A percentile compares a stretch with the other conserved stretches of the same genome.
phyloP scores from a whole-genome alignment of 2,329 filamentous ascomycete genomes.

The Biscogniauxia mediterranea region DNA sequence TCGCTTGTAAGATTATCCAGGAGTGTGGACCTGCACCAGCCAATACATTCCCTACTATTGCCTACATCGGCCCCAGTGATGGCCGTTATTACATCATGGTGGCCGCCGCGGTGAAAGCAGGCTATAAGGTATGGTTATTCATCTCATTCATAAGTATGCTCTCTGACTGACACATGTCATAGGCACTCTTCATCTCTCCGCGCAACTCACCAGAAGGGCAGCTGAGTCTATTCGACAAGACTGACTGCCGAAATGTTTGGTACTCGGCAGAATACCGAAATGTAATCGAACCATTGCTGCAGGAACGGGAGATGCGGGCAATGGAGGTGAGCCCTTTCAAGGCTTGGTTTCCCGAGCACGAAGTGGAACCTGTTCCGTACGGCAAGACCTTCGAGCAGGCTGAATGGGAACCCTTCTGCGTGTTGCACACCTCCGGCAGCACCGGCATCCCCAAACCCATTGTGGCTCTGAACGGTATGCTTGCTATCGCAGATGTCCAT shows the following conservation, averaged over 20 bases:
- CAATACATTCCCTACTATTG: constrained; percentile 37
- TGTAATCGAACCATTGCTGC: constrained; percentile 37
- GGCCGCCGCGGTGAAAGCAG: constrained; percentile 28
- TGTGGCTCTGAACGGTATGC: constrained; percentile 38
- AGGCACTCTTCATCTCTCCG: constrained; percentile 44
- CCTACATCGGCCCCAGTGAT: constrained; percentile 44
- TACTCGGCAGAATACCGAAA: constrained; percentile 32
- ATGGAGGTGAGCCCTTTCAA: constrained; percentile 34
- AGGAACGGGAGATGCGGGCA: constrained; percentile 38
- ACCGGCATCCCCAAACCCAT: constrained; percentile 48
- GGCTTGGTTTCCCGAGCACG: constrained; percentile 37
- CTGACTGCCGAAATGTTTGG: constrained; percentile 40
- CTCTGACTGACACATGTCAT: background rate
- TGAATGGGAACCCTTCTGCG: constrained; percentile 39
- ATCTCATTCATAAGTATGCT: background rate
- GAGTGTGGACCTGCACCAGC: constrained; percentile 26
- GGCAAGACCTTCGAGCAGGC: constrained; percentile 41
- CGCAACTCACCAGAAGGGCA: constrained; percentile 46
- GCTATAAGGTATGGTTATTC: constrained; percentile 31
- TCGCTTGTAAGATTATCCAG: constrained; percentile 35
- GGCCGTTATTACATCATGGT: constrained; percentile 27
- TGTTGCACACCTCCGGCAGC: constrained; percentile 47
- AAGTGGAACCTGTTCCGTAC: constrained; percentile 38
- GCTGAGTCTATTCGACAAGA: constrained; percentile 42
- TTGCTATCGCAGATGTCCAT: constrained; percentile 35